A percentile compares a stretch with the other conserved stretches of the same genome.
phyloP scores from a whole-genome alignment of 352 stramenopile species.

The Labyrinthula sp. region DNA sequence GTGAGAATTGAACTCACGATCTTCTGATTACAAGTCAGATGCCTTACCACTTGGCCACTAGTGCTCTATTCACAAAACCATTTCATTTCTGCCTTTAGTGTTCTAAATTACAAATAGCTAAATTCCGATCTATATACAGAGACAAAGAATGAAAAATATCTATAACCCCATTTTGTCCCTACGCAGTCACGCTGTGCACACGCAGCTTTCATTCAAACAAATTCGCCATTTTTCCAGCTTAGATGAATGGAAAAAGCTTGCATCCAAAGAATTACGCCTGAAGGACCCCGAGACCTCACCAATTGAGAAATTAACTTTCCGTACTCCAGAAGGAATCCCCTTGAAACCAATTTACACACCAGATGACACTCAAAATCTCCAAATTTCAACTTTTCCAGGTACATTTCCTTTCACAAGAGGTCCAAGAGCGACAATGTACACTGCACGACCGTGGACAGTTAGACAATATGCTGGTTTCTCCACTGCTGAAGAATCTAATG shows the following conservation, averaged over 20 bases:
- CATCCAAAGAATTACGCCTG: slow-evolving; percentile 54
- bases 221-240: slow-evolving; percentile 12
- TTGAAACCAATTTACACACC: slow-evolving; percentile 83
- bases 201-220: too few relatives aligned
- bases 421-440: slow-evolving; percentile 91
- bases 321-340: slow-evolving; percentile 67
- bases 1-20: too few relatives aligned
- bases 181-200: too few relatives aligned
- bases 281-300: too few relatives aligned
- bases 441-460: slow-evolving; percentile 71
- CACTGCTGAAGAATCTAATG: slow-evolving; percentile 84
- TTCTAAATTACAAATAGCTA: too few relatives aligned
- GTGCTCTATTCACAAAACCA: too few relatives aligned
- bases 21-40: too few relatives aligned
- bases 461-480: slow-evolving; percentile 86
- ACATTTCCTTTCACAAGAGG: slow-evolving; percentile 71
- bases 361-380: slow-evolving; percentile 43
- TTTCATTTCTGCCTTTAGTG: too few relatives aligned
- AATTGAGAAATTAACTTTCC: slow-evolving; percentile 45
- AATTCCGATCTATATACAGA: too few relatives aligned
- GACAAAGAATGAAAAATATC: too few relatives aligned
- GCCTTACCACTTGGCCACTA: too few relatives aligned
- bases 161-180: too few relatives aligned
- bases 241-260: slow-evolving; percentile 35
- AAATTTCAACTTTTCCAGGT: slow-evolving; percentile 42